Percentiles rank a stretch among this genome's conserved stretches.
These are phyloP conservation scores for Lentinula edodes DNA, from an alignment of 768 basidiomycete genomes.

Conservation along the genomic window DNA sequence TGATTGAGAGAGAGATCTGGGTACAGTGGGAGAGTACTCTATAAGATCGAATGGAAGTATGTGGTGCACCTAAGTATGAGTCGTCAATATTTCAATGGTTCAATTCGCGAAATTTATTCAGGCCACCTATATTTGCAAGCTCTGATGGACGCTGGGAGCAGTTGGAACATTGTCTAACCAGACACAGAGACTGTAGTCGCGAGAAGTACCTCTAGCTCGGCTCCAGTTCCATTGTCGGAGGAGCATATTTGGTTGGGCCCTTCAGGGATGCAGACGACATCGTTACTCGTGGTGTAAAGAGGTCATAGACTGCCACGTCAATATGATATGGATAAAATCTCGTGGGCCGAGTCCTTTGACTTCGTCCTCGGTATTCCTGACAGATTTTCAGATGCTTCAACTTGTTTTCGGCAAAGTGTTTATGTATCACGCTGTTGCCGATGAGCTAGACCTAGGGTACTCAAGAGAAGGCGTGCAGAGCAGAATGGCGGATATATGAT, in stretches of 20 bases:
- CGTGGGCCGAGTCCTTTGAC: slow-evolving; percentile 39
- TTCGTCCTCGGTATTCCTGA: slow-evolving; percentile 41
- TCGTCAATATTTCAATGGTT: too few species aligned
- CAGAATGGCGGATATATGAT: slow-evolving; percentile 52
- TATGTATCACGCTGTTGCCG: slow-evolving; percentile 47
- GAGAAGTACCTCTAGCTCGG: slow-evolving; percentile 35
- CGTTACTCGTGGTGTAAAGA: slow-evolving; percentile 45
- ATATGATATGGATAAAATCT: slow-evolving; percentile 60
- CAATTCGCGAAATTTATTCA: too few species aligned
- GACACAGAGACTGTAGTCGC: too few species aligned
- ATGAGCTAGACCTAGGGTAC: slow-evolving; percentile 45
- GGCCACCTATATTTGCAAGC: too few species aligned
- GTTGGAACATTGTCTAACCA: too few species aligned
- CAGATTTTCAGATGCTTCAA: slow-evolving; percentile 52
- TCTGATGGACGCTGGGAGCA: too few species aligned
- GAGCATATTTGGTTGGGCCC: slow-evolving; percentile 45
- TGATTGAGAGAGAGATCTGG: too few species aligned
- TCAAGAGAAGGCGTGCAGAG: slow-evolving; percentile 50
- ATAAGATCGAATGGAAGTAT: too few species aligned
- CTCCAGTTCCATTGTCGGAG: slow-evolving; percentile 67
- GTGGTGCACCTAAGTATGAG: too few species aligned
- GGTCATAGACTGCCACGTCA: slow-evolving; percentile 46
- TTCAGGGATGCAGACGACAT: slow-evolving; percentile 46
- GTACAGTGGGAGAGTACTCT: too few species aligned
- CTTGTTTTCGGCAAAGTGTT: slow-evolving; percentile 41